These are phyloP conservation scores for Phalaenopsis aphrodite DNA, from an alignment of 106 monocot species.

Conservation along the genomic window DNA sequence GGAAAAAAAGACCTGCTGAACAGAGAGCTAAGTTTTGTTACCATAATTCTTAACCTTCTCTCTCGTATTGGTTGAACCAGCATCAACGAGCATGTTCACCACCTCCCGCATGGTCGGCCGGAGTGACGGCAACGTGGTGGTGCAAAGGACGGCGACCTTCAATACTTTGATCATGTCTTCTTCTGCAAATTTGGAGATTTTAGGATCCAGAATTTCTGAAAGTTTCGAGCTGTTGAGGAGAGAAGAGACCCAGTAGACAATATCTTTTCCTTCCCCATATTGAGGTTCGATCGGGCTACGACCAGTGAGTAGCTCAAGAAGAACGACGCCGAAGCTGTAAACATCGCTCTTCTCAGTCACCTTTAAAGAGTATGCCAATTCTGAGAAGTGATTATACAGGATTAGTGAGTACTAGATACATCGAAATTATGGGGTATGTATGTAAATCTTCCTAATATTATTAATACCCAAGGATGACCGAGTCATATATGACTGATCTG, in stretches of 20 bases:
- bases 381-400: conserved; percentile 21
- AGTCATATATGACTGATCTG: neutral
- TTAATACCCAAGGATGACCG: neutral
- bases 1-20: neutral
- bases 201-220: conserved; percentile 38
- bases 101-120: conserved; percentile 86
- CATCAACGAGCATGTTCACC: conserved; percentile 70
- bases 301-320: conserved; percentile 77
- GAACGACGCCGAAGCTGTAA: conserved; percentile 79
- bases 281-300: conserved; percentile 30
- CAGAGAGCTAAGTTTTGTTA: conserved; percentile 15
- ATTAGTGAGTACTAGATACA: neutral
- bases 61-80: conserved; percentile 16
- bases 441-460: no score
- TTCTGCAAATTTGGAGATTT: conserved; percentile 13
- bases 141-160: conserved; percentile 72
- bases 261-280: conserved; percentile 73
- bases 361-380: conserved; percentile 67
- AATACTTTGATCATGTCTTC: conserved; percentile 55
- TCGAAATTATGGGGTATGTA: no score
- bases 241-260: conserved; percentile 68
- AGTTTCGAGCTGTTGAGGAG: conserved; percentile 21
- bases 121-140: conserved; percentile 40
- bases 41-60: conserved; percentile 6
- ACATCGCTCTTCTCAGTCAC: conserved; percentile 77